Base-by-base conservation (phyloP, 306 rosid species). In the Pueraria montana region DNA sequence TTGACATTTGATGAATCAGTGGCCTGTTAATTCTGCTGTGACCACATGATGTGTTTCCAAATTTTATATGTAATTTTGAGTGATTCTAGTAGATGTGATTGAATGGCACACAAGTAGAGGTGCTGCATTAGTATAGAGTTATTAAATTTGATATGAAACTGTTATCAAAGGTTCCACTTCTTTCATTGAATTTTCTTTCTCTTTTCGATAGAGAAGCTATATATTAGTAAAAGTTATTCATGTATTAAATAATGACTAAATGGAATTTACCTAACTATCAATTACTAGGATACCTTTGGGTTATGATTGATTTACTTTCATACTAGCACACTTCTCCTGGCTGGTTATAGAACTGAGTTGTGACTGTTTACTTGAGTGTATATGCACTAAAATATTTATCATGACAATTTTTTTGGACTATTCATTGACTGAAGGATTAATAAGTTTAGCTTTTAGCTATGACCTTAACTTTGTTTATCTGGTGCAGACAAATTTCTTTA, bases 401-500 rank as follows among this genome's bases (percentile, higher is more conserved):
- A 67, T 34, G 43, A 59, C 55, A 71, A 50, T 27, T 71, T 20
- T 68, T 21, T 78, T 72, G 27, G n/a, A 64, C 14, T 58, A 6
- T 36, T 43, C 32, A 52, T 48, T 61, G 75, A 59, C 13, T 38
- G 50, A 38, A 61, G 66, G 72, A 6, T 18, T 71, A 9, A 17
- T 24, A 13, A 38, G 30, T 52, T 63, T 18, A 71, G 64, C 61
- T 70, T 74, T 56, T 61, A 61, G 62, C 49, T 16, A 21, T 64
- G 42, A 62, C 46, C 56, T 14, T 23, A 79, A n/a, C 72, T 75
- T 83, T 50, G 85, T 74, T 34, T 86, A 77, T 72, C 70, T 68
- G 78, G 68, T 74, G 82, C 94, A 94, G 99, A 56, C 99, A 96
- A 90, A 86, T 96, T 80, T 84, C 84, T 81, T 83, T 91, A 63